Conservation (phyloP, 2,329 filamentous ascomycete genomes). For the Hypocrella siamensis region DNA sequence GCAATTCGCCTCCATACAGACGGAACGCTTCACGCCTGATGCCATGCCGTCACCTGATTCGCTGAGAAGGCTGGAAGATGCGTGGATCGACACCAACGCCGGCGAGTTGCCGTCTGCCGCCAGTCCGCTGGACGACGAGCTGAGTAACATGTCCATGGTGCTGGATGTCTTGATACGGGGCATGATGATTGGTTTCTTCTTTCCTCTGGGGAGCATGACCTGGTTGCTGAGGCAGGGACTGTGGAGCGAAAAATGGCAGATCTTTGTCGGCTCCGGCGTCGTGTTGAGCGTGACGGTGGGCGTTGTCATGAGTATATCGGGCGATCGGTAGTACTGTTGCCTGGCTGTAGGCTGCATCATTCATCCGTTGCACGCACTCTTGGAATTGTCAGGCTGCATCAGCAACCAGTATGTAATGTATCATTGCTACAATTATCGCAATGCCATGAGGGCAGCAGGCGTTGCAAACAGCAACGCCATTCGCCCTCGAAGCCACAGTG, state of each 20-base stretch:
- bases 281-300: constrained; percentile 66
- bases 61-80: constrained; percentile 67
- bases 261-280: constrained; percentile 77
- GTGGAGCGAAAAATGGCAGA: constrained; percentile 68
- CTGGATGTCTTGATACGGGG: constrained; percentile 80
- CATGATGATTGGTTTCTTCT: constrained; percentile 86
- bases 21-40: constrained; percentile 70
- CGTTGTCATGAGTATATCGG: constrained; percentile 36
- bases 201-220: constrained; percentile 71
- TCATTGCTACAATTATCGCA: neutral
- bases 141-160: constrained; percentile 34
- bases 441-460: too few species aligned
- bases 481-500: too few species aligned
- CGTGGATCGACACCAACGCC: constrained; percentile 67
- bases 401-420: too few species aligned
- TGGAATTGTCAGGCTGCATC: neutral
- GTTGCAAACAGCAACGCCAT: too few species aligned
- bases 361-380: too few species aligned
- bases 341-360: neutral
- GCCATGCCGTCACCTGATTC: constrained; percentile 69
- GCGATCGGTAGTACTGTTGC: constrained; percentile 10
- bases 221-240: constrained; percentile 80
- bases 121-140: constrained; percentile 26
- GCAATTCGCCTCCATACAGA: constrained; percentile 78
- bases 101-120: constrained; percentile 21